These are phyloP conservation scores for Trichoderma atrobrunneum DNA, from an alignment of 2,329 filamentous ascomycete genomes.

Conservation along the genomic window DNA sequence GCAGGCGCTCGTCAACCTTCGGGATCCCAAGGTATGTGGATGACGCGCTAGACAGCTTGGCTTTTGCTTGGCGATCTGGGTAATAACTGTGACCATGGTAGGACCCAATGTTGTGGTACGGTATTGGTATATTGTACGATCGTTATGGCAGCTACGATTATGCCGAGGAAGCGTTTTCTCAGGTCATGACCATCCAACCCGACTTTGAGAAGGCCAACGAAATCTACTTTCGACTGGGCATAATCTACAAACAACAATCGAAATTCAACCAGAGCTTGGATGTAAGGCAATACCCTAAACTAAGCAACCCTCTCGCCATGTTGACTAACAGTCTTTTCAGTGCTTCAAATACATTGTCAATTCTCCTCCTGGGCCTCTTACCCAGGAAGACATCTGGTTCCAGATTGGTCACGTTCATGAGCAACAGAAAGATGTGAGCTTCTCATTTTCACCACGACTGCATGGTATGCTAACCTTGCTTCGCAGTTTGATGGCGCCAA, in stretches of 20 bases:
- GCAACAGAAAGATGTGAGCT: conserved; percentile 93
- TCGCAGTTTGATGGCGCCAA: conserved; percentile 89
- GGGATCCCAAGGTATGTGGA: conserved; percentile 77
- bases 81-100: conserved; percentile 34
- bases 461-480: conserved; percentile 14
- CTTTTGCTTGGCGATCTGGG: background rate
- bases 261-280: conserved; percentile 92
- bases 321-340: conserved; percentile 42
- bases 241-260: conserved; percentile 98
- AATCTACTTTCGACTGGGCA: conserved; percentile 97
- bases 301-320: background rate
- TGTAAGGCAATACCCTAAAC: conserved; percentile 49
- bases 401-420: conserved; percentile 99
- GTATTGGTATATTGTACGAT: conserved; percentile 96
- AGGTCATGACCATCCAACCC: conserved; percentile 98
- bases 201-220: conserved; percentile 98
- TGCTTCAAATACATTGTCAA: conserved; percentile 98
- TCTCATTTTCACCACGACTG: too few relatives aligned
- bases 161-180: conserved; percentile 95
- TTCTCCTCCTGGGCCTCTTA: conserved; percentile 86
- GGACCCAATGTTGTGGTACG: conserved; percentile 98
- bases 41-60: background rate
- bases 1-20: conserved; percentile 86
- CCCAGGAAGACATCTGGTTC: conserved; percentile 99
- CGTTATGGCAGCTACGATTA: conserved; percentile 95